A percentile compares a stretch with the other conserved stretches of the same genome.
Evolutionary conservation across 2,329 filamentous ascomycete genomes (phyloP).

Genomic region (Epichloe coenophiala): DNA sequence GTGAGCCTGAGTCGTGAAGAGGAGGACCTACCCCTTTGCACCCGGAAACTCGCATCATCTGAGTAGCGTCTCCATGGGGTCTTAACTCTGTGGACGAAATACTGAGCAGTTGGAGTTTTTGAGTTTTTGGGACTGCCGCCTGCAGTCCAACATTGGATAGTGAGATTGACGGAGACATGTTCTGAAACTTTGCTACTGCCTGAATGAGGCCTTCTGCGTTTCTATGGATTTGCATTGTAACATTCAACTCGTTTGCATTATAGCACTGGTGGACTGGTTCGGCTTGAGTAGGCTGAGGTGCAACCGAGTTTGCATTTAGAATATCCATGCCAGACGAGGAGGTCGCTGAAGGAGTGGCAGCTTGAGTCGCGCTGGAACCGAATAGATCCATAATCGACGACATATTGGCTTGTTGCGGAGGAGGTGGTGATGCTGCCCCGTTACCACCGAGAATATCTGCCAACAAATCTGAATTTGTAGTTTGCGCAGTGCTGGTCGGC

Average conservation of each 20-base stretch:
- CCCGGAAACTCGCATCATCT: constrained; percentile 77
- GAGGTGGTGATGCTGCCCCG: constrained; percentile 29
- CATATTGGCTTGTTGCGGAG: constrained; percentile 42
- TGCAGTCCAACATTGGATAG: constrained; percentile 73
- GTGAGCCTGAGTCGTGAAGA: background rate
- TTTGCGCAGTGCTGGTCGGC: constrained; percentile 34
- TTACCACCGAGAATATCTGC: constrained; percentile 80
- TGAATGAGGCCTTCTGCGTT: constrained; percentile 69
- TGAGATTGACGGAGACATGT: constrained; percentile 50
- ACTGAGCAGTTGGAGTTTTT: constrained; percentile 82
- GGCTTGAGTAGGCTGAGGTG: constrained; percentile 22
- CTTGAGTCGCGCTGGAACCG: constrained; percentile 29
- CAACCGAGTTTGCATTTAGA: constrained; percentile 36
- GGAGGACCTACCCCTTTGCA: constrained; percentile 69
- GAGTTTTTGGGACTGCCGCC: constrained; percentile 90
- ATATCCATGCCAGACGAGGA: constrained; percentile 33
- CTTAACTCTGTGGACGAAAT: constrained; percentile 71
- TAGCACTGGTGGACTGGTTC: constrained; percentile 59
- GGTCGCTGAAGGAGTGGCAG: constrained; percentile 19
- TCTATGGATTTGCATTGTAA: constrained; percentile 74
- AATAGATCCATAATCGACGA: constrained; percentile 89
- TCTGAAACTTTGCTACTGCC: constrained; percentile 72
- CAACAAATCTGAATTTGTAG: constrained; percentile 72
- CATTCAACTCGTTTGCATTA: constrained; percentile 68
- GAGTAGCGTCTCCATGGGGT: constrained; percentile 70